Base-by-base conservation (phyloP, 495 filamentous ascomycete species). In the Stereocaulon alpinum region DNA sequence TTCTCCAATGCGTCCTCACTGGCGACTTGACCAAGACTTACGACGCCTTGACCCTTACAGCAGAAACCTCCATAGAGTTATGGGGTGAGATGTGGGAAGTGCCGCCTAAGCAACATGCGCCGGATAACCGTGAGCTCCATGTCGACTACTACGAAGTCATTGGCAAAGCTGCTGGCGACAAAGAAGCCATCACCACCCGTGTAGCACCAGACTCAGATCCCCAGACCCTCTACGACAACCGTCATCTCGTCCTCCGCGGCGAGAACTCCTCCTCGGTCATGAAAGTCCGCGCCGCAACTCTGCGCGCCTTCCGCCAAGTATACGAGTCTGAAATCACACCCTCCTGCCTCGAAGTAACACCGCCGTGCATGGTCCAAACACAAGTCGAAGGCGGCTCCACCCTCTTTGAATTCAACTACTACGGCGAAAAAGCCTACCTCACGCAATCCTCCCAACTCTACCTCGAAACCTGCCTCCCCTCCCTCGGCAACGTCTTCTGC, bases 401-500 rank as follows among this genome's bases (percentile, higher is more conserved):
- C 3, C 84, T 99, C 40, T 99, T 99, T 77, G 85, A 85, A 43
- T 87, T 95, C 65, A 82, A 89, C 70, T 99, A 97, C 80, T 99
- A 97, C 74, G 88, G 85, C 64, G 87, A 96, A 72, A 84, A 85
- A 68, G 88, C 94, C 61, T 99, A 89, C 71, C 80, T 99, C 58
- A 99, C 93, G 15, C 93, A 99, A 73, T 96, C 92, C 0, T 95
- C 90, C 10, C 93, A 99, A 75, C 82, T 99, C 27, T 99, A 99
- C 72, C 88, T 99, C 58, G 93, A 99, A 76, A 97, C 94, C 32
- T 91, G 87, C 60, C 76, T 99, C 15, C 89, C 90, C 17, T 89
- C 86, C 24, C 76, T 96, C 59, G 93, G 93, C 59, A 87, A 96
- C 66, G 91, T 96, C 60, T 99, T 89, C 80, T 96, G 92, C 71